Conservation (phyloP, 1,284 basidiomycete species). For the Clitocybe nebularis region DNA sequence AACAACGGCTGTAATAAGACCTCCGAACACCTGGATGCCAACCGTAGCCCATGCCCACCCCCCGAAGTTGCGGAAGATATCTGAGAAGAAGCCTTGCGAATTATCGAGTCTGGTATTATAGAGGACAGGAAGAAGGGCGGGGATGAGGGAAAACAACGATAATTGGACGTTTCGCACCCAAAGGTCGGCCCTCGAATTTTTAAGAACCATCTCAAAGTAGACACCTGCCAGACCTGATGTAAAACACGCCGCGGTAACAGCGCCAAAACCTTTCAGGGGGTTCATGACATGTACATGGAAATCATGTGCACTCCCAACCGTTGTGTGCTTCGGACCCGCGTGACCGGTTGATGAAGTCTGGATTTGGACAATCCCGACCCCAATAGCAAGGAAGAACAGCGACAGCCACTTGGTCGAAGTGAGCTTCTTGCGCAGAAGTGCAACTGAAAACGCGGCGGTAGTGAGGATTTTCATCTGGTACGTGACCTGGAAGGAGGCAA, state of each 20-base stretch:
- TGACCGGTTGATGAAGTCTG: slow-evolving; percentile 54
- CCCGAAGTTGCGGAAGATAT: slow-evolving; percentile 77
- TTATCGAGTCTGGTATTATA: slow-evolving; percentile 46
- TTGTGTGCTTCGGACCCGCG: slow-evolving; percentile 16
- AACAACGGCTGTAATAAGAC: slow-evolving; percentile 85
- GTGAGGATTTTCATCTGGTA: slow-evolving; percentile 99
- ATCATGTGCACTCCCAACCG: slow-evolving; percentile 54
- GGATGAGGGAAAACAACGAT: slow-evolving; percentile 89
- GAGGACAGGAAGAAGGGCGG: slow-evolving; percentile 83
- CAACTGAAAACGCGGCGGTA: slow-evolving; percentile 92
- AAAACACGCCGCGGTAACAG: slow-evolving; percentile 89
- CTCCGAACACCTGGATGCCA: slow-evolving; percentile 85
- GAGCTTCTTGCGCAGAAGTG: slow-evolving; percentile 82
- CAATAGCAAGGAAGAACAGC: slow-evolving; percentile 82
- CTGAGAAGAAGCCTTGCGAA: slow-evolving; percentile 38
- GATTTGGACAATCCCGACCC: slow-evolving; percentile 94
- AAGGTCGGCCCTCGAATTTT: slow-evolving; percentile 83
- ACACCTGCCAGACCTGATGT: slow-evolving; percentile 96
- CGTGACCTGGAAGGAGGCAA: slow-evolving; percentile 92
- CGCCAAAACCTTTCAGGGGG: slow-evolving; percentile 81
- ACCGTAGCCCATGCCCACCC: slow-evolving; percentile 95
- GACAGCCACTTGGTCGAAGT: slow-evolving; percentile 79
- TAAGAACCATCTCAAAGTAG: slow-evolving; percentile 99
- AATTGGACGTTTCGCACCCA: slow-evolving; percentile 98
- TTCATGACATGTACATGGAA: slow-evolving; percentile 65